Evolutionary conservation across 2,329 filamentous ascomycete species (phyloP), one percentile per base, ranked within the genome.

Genomic region (Epichloe bromicola): DNA sequence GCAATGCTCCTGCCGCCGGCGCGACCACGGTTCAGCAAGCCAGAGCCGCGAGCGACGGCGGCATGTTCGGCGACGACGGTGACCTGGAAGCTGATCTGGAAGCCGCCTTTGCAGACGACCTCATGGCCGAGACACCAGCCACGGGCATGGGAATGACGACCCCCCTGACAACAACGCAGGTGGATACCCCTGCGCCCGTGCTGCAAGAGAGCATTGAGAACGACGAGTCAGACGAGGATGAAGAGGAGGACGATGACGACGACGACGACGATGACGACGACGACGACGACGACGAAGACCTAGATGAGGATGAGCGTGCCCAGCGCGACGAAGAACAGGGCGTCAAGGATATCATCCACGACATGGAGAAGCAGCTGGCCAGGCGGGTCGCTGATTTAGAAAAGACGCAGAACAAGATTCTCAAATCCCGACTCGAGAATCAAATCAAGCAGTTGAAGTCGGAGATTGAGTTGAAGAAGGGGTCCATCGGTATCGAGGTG

Each of bases 81-180:
- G 65, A 79, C 57, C 61, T 80, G 64, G 70, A 82, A 64, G 70
- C 73, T 62, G 64, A 80, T 59, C 67, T 85, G 59, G 65, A 83
- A 56, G 65, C 79, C 58, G 64, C 78, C 62, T 70, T 79, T 67
- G 67, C 65, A 0, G 68, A 65, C n/a, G 67, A 68, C 12, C 53
- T 66, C 48, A 55, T 60, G 45, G 65, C 62, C 10, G 70, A 70
- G 36, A 74, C 70, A 10, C 69, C 71, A 1, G 68, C 60, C n/a
- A 69, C 71, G 7, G 68, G 67, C 44, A 56, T 65, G 42, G 71
- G 73, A 45, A 70, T 65, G 8, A 60, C 67, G 17, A 79, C 75
- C 2, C 75, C 6, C 75, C 65, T 70, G 55, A 70, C 71, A 0
- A 63, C 66, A 0, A 63, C 66, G 44, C 62, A 74, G 52, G 62